Evolutionary conservation across 768 basidiomycete species (phyloP).

Genomic region (Aureoboletus auriporus): DNA sequence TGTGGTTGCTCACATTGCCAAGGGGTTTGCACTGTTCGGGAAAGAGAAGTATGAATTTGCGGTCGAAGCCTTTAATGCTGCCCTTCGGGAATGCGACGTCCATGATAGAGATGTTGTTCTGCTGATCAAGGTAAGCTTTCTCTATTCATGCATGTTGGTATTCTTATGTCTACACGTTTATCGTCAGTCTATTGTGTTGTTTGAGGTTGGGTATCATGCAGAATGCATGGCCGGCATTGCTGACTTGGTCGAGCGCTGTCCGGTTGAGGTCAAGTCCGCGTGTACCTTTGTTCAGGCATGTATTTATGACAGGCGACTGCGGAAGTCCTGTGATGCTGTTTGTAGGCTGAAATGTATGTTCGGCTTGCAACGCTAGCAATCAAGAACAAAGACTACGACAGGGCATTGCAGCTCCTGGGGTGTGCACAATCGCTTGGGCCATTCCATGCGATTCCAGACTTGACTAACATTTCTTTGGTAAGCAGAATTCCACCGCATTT

Average conservation of each 20-base stretch:
- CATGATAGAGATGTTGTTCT: slow-evolving; percentile 2
- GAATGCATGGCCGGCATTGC: slow-evolving; percentile 9
- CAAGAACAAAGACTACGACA: not conserved
- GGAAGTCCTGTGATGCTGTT: not conserved
- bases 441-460: not conserved
- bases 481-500: not conserved
- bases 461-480: slow-evolving; percentile 2
- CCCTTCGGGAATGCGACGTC: slow-evolving; percentile 7
- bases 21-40: slow-evolving; percentile 8
- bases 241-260: slow-evolving; percentile 4
- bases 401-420: not conserved
- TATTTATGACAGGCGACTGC: not conserved
- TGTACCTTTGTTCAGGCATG: slow-evolving; percentile 5
- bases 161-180: not conserved
- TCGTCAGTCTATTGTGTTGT: slow-evolving; percentile 4
- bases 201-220: slow-evolving; percentile 8
- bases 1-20: slow-evolving; percentile 5
- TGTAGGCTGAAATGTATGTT: slow-evolving; percentile 7
- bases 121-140: slow-evolving; percentile 1
- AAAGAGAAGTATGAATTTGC: slow-evolving; percentile 4
- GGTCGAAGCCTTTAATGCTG: slow-evolving; percentile 2
- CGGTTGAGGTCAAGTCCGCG: not conserved
- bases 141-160: too few species aligned
- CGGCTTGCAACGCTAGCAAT: slow-evolving; percentile 2
- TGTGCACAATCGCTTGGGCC: slow-evolving; percentile 3